A percentile compares a stretch with the other conserved stretches of the same genome.
phyloP scores from a whole-genome alignment of 192 early-diverging fungal genomes.

The Rhizoclosmatium globosum region DNA sequence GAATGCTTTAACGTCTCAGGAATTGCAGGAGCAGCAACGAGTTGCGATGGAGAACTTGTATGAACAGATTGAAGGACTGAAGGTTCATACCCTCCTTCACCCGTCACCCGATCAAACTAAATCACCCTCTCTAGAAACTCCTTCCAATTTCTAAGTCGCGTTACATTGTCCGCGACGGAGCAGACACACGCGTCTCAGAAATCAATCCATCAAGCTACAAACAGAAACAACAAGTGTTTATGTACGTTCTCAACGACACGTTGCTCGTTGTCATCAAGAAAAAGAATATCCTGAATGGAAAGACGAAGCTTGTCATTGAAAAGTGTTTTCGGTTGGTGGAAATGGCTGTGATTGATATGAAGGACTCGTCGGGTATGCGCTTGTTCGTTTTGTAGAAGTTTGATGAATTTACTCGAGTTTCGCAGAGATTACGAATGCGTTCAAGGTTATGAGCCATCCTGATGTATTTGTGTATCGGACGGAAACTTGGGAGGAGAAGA shows the following conservation, averaged over 20 bases:
- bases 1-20: conserved; percentile 26
- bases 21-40: conserved; percentile 27
- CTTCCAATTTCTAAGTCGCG: conserved; percentile 46
- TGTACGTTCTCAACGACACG: conserved; percentile 87
- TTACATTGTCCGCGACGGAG: conserved; percentile 50
- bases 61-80: conserved; percentile 56
- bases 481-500: conserved; percentile 77
- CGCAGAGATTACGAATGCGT: conserved; percentile 77
- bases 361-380: conserved; percentile 72
- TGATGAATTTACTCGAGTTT: background rate
- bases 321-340: conserved; percentile 81
- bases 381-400: conserved; percentile 11
- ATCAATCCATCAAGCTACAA: conserved; percentile 78
- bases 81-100: conserved; percentile 33
- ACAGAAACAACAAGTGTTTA: conserved; percentile 76
- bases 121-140: conserved; percentile 37
- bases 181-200: conserved; percentile 67
- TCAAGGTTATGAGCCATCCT: conserved; percentile 86
- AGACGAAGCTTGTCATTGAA: conserved; percentile 80
- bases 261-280: conserved; percentile 82
- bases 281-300: conserved; percentile 72
- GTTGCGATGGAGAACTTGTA: conserved; percentile 48
- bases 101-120: background rate
- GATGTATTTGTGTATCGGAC: conserved; percentile 79
- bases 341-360: conserved; percentile 84